Base-by-base conservation (phyloP, 192 early-diverging fungal genomes). In the Coemansia sp. region DNA sequence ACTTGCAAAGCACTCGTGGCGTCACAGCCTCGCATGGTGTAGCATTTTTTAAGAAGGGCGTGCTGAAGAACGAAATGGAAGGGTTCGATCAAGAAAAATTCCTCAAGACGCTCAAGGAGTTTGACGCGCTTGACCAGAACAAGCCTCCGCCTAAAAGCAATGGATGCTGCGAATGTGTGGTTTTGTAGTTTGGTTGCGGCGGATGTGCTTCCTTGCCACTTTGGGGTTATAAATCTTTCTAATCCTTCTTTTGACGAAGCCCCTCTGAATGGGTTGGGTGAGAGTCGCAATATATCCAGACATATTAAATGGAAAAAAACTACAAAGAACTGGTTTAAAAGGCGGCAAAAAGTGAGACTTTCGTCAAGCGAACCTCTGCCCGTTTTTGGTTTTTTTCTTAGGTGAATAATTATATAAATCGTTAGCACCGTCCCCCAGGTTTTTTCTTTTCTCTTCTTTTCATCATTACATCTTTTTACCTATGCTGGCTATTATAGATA, bases 21-120 rank as follows among this genome's bases (percentile, higher is more conserved):
- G 53, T 71, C 12, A 65, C 32, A 23, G 47, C 50, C 8, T 10
- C 18, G 19, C 41, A 54, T 27, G 69, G 69, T 11, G 48, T 71
- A 8, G 69, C 57, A 6, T 71, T 65, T 35, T 64, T 65, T 23
- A 71, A 71, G 5, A 61, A 26, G 4, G 62, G 62, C 3, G 59
- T 41, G n/a, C 59, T 71, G 2, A 54, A 60, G 24, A 49, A 32
- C 20, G 52, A 71, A 53, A 22, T 71, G 35, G 24, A 35, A 8
- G 69, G 63, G 0, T 71, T 62, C 23, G 50, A 65, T 16, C 11
- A 61, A 32, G 20, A 55, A 0, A 60, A 50, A 13, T 71, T 71
- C 23, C 18, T 38, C 12, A 16, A 61, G 18, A 23, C 32, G 9
- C 47, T 71, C 8, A 14, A 48, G 1, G 45, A n/a, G 10, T 71